phyloP scores from a whole-genome alignment of 306 rosid species.

The Fragaria nilgerrensis region DNA sequence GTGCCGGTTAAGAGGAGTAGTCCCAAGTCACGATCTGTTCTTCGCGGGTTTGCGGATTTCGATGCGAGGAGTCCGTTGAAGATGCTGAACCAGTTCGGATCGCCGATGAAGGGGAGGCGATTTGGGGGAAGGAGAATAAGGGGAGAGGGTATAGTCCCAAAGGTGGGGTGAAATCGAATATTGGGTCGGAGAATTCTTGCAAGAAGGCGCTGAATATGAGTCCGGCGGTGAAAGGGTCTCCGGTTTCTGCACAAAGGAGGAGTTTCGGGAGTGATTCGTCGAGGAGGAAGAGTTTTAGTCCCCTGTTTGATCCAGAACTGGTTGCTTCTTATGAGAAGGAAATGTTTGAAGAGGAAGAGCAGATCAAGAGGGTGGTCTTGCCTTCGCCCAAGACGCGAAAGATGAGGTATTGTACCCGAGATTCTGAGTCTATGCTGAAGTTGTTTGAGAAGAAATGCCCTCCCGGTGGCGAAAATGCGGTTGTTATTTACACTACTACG shows the following conservation, averaged over 20 bases:
- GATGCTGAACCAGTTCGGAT: constrained; percentile 65
- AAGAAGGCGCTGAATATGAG: constrained; percentile 42
- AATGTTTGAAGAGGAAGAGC: constrained; percentile 64
- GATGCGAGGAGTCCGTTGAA: constrained; percentile 66
- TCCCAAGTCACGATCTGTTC: constrained; percentile 59
- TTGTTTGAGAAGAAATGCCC: constrained; percentile 61
- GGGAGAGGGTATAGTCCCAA: constrained; percentile 63
- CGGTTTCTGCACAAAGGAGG: constrained; percentile 31
- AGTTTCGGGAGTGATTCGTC: constrained; percentile 50
- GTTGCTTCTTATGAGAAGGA: constrained; percentile 68
- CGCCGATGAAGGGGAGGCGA: constrained; percentile 57
- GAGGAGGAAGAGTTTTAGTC: constrained; percentile 47
- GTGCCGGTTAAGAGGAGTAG: constrained; percentile 65
- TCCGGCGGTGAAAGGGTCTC: constrained; percentile 53
- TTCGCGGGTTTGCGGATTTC: constrained; percentile 57
- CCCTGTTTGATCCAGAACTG: constrained; percentile 82
- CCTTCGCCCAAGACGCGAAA: constrained; percentile 46
- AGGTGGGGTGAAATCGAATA: constrained; percentile 37
- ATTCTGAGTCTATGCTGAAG: constrained; percentile 37
- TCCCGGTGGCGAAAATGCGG: constrained; percentile 60
- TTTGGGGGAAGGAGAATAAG: constrained; percentile 66
- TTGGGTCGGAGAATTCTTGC: constrained; percentile 32
- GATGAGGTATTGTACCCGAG: constrained; percentile 25
- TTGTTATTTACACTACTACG: constrained; percentile 80
- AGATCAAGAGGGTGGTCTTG: constrained; percentile 76